These are phyloP conservation scores for Linnemannia schmuckeri DNA, from an alignment of 192 early-diverging fungal genomes.

Conservation along the genomic window DNA sequence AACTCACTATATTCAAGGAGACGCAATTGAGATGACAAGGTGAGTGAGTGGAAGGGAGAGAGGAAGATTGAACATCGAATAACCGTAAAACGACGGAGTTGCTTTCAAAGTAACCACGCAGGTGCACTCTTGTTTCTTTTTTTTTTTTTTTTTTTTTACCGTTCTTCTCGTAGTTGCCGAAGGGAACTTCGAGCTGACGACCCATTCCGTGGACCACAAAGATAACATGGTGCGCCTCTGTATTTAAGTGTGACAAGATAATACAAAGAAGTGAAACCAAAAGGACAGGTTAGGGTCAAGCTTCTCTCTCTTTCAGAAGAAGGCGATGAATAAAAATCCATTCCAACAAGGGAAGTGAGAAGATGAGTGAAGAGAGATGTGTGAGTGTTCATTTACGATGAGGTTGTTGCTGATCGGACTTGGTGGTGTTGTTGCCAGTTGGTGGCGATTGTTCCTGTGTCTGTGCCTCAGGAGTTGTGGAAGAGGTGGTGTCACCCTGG, in stretches of 20 bases:
- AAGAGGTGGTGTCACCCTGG: neutral
- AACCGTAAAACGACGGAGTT: neutral
- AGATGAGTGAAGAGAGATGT: neutral
- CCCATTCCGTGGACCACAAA: conserved; percentile 70
- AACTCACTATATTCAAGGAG: conserved; percentile 9
- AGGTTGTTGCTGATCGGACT: neutral
- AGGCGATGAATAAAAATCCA: neutral
- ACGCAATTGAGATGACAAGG: neutral
- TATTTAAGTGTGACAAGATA: neutral
- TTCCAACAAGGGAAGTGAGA: too few species aligned
- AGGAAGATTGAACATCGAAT: neutral
- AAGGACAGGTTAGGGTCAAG: neutral
- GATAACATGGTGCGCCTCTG: conserved; percentile 57
- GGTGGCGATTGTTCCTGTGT: neutral
- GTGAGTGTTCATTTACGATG: conserved; percentile 2
- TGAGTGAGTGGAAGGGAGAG: neutral
- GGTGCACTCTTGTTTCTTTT: neutral
- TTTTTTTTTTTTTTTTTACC: conserved; percentile 30
- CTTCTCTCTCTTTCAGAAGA: neutral
- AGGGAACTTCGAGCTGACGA: conserved; percentile 59
- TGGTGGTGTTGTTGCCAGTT: neutral
- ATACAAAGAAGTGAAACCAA: neutral
- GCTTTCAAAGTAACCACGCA: neutral
- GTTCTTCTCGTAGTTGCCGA: conserved; percentile 59
- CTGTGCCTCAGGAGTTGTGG: neutral